Evolutionary conservation across 768 basidiomycete genomes (phyloP).

Genomic region (Leucosporidium scottii): DNA sequence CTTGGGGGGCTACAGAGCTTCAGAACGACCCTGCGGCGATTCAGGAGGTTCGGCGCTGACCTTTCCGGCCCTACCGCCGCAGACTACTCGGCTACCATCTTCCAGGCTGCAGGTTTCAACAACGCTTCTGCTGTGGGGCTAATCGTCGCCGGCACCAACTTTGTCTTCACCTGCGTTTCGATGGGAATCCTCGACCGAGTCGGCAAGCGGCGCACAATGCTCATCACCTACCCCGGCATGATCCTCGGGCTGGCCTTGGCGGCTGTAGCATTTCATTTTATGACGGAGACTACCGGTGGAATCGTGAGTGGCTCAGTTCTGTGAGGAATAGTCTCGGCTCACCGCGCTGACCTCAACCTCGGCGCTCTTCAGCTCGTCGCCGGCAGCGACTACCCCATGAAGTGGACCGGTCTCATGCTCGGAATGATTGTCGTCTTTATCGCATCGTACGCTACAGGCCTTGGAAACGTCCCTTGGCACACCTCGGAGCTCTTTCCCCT

Average conservation of each 20-base stretch:
- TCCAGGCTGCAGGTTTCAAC: neutral
- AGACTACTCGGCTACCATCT: neutral
- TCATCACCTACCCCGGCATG: neutral
- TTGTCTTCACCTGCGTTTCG: neutral
- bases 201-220: neutral
- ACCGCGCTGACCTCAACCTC: too few species aligned
- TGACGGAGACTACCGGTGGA: neutral
- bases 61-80: too few species aligned
- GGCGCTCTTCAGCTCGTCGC: neutral
- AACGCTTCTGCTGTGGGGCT: neutral
- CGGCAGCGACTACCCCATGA: neutral
- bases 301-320: too few species aligned
- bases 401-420: neutral
- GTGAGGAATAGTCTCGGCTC: too few species aligned
- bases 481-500: neutral
- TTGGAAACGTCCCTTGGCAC: neutral
- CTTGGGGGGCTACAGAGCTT: too few species aligned
- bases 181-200: neutral
- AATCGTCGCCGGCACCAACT: neutral
- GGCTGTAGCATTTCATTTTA: neutral
- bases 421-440: neutral
- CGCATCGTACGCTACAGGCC: neutral
- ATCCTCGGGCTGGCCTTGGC: neutral
- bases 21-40: too few species aligned
- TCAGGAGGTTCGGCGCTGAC: too few species aligned